phyloP scores from a whole-genome alignment of 108 stramenopile species.

The Mediolabrus comicus region DNA sequence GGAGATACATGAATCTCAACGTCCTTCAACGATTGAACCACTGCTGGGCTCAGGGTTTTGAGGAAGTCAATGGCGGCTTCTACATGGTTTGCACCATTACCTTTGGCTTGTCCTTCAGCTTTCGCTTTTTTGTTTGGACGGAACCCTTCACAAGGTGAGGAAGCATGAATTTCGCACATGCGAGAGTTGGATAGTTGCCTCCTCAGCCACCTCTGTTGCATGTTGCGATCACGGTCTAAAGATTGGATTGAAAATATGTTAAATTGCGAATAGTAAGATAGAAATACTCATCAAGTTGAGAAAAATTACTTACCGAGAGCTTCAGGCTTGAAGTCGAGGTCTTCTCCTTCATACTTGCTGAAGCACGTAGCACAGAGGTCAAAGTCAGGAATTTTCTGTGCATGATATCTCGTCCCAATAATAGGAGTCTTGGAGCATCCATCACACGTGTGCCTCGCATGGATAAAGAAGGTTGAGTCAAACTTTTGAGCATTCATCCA shows the following conservation, averaged over 20 bases:
- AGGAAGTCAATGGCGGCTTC: not conserved
- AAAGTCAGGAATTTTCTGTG: conserved; percentile 78
- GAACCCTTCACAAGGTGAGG: not conserved
- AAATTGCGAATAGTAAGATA: not conserved
- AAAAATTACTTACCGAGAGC: conserved; percentile 51
- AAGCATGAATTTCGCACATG: not conserved
- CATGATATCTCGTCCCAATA: conserved; percentile 79
- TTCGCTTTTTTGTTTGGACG: not conserved
- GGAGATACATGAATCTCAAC: not conserved
- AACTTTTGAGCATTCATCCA: conserved; percentile 10
- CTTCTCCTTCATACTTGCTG: conserved; percentile 66
- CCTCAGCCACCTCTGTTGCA: conserved; percentile 69
- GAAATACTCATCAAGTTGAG: not conserved
- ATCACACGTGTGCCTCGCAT: conserved; percentile 88
- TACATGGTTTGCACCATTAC: not conserved
- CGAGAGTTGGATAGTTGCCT: conserved; percentile 9
- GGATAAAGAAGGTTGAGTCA: conserved; percentile 56
- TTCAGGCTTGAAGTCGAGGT: conserved; percentile 65
- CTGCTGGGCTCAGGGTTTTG: not conserved
- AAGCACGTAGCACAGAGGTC: conserved; percentile 76
- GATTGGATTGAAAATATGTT: not conserved
- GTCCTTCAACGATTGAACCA: not conserved
- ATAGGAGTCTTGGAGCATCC: conserved; percentile 79
- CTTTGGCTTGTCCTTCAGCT: not conserved
- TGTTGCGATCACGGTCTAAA: conserved; percentile 62